Evolutionary conservation across 2,329 filamentous ascomycete species (phyloP), one percentile per base, ranked within the genome.

Genomic region (Claviceps arundinis): DNA sequence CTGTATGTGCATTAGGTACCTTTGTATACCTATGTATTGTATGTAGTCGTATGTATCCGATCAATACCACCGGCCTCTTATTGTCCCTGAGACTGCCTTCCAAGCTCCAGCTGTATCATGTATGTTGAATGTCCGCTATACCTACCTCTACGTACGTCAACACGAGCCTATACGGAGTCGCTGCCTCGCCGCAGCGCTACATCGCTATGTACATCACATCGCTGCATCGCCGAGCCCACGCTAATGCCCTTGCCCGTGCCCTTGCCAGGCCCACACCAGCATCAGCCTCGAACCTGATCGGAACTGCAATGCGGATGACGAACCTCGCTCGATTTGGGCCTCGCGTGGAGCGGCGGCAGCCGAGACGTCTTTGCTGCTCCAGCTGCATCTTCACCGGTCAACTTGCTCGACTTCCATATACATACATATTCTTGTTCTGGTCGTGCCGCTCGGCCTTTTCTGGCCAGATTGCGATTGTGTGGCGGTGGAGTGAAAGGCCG

Each of bases 191-290:
- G 30, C 30, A 34, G 30, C 30, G 30, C 30, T 34, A 34, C 30
- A 24, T 24, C 30, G 26, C 22, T 26, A n/a, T n/a, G n/a, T n/a
- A 34, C 30, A 34, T 30, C 26, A 30, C 8, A 34, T 26, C 30
- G 49, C 49, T 50, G 42, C 17, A 50, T 50, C 42, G 49, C 42
- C 49, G 42, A 46, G 42, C 37, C 30, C 34, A 46, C 42, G 34
- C 49, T 30, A 26, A 24, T 50, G 37, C 47, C 38, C 24, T 34
- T 34, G 38, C 6, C 48, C 40, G 13, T n/a, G 24, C 48, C 40
- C 40, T 41, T 34, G 24, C 22, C 48, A 5, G 17, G 37, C 4
- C 37, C 47, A 38, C 47, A 41, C 30, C 46, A 45, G 22, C 43
- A 45, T 26, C 43, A 45, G 43, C 34, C 34, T 47, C 47, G 16